These are phyloP conservation scores for Ballota nigra DNA, from an alignment of 257 asterid genomes.

Conservation along the genomic window DNA sequence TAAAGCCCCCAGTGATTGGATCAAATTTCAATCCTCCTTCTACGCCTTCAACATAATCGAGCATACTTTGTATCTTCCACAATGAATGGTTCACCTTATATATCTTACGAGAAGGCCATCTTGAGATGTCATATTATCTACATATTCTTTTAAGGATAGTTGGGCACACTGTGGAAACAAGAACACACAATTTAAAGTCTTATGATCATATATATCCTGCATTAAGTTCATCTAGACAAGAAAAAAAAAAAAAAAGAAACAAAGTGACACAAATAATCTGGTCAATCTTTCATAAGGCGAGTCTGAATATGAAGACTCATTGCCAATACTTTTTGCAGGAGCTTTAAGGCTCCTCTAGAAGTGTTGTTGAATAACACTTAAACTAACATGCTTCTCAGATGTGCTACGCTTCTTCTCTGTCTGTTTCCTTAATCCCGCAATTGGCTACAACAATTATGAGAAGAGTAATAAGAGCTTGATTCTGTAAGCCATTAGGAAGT, in stretches of 20 bases:
- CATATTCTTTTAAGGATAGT: slow-evolving; percentile 80
- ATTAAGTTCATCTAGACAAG: not conserved
- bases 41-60: slow-evolving; percentile 69
- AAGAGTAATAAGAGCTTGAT: not conserved
- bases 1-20: slow-evolving; percentile 42
- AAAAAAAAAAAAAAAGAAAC: too few relatives aligned
- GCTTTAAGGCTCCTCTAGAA: slow-evolving; percentile 86
- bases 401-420: slow-evolving; percentile 54
- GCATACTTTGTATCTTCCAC: slow-evolving; percentile 55
- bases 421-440: slow-evolving; percentile 32
- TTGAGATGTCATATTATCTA: slow-evolving; percentile 64
- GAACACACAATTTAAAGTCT: not conserved
- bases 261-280: not conserved
- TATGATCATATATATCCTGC: not conserved
- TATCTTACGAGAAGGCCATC: slow-evolving; percentile 90
- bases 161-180: slow-evolving; percentile 59
- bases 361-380: slow-evolving; percentile 74
- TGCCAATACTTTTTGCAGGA: slow-evolving; percentile 88
- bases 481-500: not conserved
- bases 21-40: slow-evolving; percentile 61
- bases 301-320: slow-evolving; percentile 39
- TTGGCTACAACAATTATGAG: slow-evolving; percentile 30
- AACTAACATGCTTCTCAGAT: slow-evolving; percentile 70
- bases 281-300: not conserved
- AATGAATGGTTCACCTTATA: slow-evolving; percentile 71